A percentile compares a stretch with the other conserved stretches of the same genome.
These are phyloP conservation scores for Agaricus subrufescens DNA, from an alignment of 768 basidiomycete genomes.

Conservation along the genomic window DNA sequence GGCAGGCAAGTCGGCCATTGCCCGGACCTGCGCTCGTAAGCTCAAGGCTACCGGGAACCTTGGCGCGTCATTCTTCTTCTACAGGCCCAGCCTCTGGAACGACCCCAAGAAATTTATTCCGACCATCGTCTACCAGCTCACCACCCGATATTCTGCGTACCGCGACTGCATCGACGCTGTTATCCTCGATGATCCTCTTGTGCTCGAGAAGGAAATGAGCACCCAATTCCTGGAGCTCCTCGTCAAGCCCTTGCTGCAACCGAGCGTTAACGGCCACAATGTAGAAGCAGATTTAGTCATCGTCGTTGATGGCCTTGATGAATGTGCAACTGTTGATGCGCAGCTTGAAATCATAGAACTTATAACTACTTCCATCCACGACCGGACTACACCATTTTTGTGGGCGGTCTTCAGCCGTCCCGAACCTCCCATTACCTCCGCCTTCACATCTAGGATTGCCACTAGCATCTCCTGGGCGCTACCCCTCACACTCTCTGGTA, in stretches of 20 bases:
- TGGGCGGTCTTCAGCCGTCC: too few relatives aligned
- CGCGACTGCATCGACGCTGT: slow-evolving; percentile 4
- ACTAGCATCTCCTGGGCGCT: not conserved
- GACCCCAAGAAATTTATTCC: too few relatives aligned
- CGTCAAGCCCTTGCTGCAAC: not conserved
- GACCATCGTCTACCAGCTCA: slow-evolving; percentile 11
- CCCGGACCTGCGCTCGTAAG: slow-evolving; percentile 23
- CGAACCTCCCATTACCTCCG: not conserved
- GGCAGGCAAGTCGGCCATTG: slow-evolving; percentile 23
- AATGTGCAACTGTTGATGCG: too few relatives aligned
- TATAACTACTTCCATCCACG: too few relatives aligned
- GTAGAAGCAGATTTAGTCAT: not conserved
- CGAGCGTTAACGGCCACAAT: not conserved
- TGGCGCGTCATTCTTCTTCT: too few relatives aligned
- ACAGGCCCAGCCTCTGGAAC: too few relatives aligned
- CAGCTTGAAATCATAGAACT: too few relatives aligned
- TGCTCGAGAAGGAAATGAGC: not conserved
- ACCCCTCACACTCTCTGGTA: slow-evolving; percentile 3
- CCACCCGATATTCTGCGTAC: not conserved
- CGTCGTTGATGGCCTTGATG: slow-evolving; percentile 5
- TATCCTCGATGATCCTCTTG: slow-evolving; percentile 1
- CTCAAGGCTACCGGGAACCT: not conserved
- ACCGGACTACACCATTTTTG: too few relatives aligned
- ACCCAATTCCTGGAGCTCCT: not conserved
- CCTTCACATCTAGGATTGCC: slow-evolving; percentile 1